These are phyloP conservation scores for Mycosphaerella sp. DNA, from an alignment of 2,329 filamentous ascomycete genomes.

Conservation along the genomic window DNA sequence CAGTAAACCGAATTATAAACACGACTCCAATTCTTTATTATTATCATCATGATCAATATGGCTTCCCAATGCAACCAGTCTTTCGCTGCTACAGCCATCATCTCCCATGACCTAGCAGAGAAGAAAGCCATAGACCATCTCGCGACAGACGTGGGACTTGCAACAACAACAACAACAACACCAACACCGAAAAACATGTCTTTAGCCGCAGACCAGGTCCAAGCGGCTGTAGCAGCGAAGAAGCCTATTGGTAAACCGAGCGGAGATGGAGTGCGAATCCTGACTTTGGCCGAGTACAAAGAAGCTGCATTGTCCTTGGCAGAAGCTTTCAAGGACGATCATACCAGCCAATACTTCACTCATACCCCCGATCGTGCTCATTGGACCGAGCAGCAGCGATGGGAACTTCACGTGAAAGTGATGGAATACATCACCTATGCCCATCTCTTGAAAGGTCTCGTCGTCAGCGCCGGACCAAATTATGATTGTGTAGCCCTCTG, in stretches of 20 bases:
- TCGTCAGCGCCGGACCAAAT: conserved; percentile 66
- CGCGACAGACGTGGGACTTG: conserved; percentile 8
- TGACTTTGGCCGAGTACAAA: conserved; percentile 62
- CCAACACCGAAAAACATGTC: neutral
- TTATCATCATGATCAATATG: conserved; percentile 36
- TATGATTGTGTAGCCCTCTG: conserved; percentile 74
- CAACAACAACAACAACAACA: neutral
- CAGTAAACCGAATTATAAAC: conserved; percentile 36
- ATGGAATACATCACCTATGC: conserved; percentile 72
- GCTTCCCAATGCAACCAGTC: conserved; percentile 32
- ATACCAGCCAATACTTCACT: conserved; percentile 67
- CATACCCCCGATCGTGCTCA: conserved; percentile 61
- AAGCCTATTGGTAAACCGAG: conserved; percentile 1
- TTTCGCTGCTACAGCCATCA: conserved; percentile 29
- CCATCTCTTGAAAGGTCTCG: conserved; percentile 66
- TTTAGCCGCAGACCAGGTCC: conserved; percentile 13
- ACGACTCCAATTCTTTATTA: conserved; percentile 32
- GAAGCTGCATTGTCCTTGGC: conserved; percentile 66
- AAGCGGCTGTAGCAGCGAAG: conserved; percentile 2
- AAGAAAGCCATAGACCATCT: conserved; percentile 36
- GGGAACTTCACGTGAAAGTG: conserved; percentile 69
- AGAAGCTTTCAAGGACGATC: conserved; percentile 69
- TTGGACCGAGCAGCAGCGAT: conserved; percentile 61
- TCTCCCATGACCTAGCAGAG: conserved; percentile 19
- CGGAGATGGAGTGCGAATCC: conserved; percentile 53